Evolutionary conservation across 371 early-diverging fungal species (phyloP).

Genomic region (Mycotypha africana): DNA sequence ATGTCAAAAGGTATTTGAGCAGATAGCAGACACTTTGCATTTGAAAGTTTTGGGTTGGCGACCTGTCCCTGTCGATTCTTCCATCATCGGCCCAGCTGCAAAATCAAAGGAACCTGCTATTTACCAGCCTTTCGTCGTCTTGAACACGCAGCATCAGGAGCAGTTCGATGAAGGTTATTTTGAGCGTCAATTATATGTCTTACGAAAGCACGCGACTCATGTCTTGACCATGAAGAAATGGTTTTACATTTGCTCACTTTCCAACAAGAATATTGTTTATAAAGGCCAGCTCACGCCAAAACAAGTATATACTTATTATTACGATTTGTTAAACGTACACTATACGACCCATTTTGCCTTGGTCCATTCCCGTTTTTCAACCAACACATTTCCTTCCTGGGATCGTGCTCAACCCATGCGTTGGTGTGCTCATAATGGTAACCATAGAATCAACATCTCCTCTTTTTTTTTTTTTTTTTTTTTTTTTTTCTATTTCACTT

Average conservation of each 20-base stretch:
- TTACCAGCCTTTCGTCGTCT: constrained; percentile 83
- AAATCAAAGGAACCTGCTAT: constrained; percentile 88
- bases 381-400: constrained; percentile 98
- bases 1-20: constrained; percentile 70
- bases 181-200: constrained; percentile 80
- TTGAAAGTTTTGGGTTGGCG: constrained; percentile 89
- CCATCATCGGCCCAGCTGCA: constrained; percentile 88
- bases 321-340: constrained; percentile 76
- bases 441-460: constrained; percentile 6
- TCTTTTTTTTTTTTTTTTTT: neutral
- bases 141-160: constrained; percentile 5
- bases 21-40: constrained; percentile 59
- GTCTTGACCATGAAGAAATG: constrained; percentile 73
- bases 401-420: constrained; percentile 97
- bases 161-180: constrained; percentile 68
- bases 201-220: constrained; percentile 88
- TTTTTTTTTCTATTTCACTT: no score
- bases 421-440: constrained; percentile 96
- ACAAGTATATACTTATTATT: constrained; percentile 89
- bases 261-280: constrained; percentile 88
- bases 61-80: constrained; percentile 75
- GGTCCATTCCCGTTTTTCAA: constrained; percentile 97
- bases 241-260: constrained; percentile 95
- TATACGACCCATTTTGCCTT: constrained; percentile 89
- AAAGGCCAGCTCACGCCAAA: constrained; percentile 93